These are phyloP conservation scores for Leccinum subspadiceum DNA, from an alignment of 1,284 basidiomycete genomes.

Conservation along the genomic window DNA sequence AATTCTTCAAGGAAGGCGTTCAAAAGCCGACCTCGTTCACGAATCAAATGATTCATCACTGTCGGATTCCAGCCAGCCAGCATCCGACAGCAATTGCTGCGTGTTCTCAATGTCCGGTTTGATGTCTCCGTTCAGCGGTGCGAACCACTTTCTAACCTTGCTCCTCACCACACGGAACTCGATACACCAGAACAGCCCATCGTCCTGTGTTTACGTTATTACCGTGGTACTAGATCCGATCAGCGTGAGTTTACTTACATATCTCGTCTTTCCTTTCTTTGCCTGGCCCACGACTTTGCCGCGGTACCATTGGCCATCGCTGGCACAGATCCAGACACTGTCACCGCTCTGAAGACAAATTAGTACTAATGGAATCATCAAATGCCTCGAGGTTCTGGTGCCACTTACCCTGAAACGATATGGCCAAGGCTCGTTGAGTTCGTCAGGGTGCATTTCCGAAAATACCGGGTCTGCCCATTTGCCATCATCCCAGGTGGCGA, in stretches of 20 bases:
- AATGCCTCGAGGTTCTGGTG: not conserved
- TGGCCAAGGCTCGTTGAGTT: slow-evolving; percentile 53
- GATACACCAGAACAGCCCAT: slow-evolving; percentile 53
- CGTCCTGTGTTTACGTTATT: slow-evolving; percentile 31
- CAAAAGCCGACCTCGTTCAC: not conserved
- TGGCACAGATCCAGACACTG: slow-evolving; percentile 51
- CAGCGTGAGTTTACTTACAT: slow-evolving; percentile 35
- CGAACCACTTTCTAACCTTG: slow-evolving; percentile 50
- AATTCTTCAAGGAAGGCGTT: not conserved
- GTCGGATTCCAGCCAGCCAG: slow-evolving; percentile 18
- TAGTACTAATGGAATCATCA: not conserved
- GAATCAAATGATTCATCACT: not conserved
- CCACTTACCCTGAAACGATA: slow-evolving; percentile 49
- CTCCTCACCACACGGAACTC: slow-evolving; percentile 37
- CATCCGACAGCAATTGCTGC: slow-evolving; percentile 41
- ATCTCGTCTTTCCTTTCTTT: slow-evolving; percentile 43
- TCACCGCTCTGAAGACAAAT: slow-evolving; percentile 41
- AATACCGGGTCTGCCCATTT: slow-evolving; percentile 19
- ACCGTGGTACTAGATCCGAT: not conserved
- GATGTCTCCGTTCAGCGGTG: slow-evolving; percentile 61
- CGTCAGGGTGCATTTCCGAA: slow-evolving; percentile 36
- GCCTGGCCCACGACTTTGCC: slow-evolving; percentile 46
- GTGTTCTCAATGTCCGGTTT: slow-evolving; percentile 51
- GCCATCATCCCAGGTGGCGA: slow-evolving; percentile 29
- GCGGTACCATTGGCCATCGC: slow-evolving; percentile 47